These are phyloP conservation scores for Trichopus zeylanicus DNA, from an alignment of 116 monocot species.

Conservation along the genomic window DNA sequence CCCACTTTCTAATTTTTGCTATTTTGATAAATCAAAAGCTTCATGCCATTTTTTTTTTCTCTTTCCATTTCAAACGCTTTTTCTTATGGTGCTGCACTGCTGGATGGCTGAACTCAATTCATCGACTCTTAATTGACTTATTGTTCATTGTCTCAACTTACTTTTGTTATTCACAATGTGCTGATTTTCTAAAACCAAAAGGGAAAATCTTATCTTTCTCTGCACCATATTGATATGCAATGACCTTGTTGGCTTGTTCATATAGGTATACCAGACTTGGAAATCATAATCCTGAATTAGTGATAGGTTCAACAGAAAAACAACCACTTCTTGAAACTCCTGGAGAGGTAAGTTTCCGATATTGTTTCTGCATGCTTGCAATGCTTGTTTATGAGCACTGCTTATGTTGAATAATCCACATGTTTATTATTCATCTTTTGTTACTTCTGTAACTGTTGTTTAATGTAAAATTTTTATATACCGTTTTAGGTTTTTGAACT, in stretches of 20 bases:
- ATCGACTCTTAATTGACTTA: too few species aligned
- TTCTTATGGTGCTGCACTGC: not conserved
- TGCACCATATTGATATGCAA: not conserved
- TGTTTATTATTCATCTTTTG: not conserved
- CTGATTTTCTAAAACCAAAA: too few species aligned
- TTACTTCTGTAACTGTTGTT: not conserved
- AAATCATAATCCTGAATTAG: constrained; percentile 39
- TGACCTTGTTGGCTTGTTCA: not conserved
- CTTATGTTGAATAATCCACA: not conserved
- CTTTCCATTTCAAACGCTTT: not conserved
- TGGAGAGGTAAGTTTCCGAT: constrained; percentile 52
- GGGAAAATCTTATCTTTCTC: not conserved
- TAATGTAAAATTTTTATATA: constrained; percentile 2
- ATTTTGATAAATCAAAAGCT: not conserved
- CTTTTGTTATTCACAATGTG: not conserved
- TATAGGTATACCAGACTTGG: constrained; percentile 49
- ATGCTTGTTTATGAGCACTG: not conserved
- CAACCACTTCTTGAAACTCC: constrained; percentile 96
- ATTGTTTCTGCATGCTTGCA: not conserved
- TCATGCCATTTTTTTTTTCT: not conserved
- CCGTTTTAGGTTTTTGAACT: constrained; percentile 72
- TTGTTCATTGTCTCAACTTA: too few species aligned
- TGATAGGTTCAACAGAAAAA: constrained; percentile 64
- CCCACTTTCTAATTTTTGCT: not conserved
- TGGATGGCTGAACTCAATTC: too few species aligned